phyloP scores from a whole-genome alignment of 495 filamentous ascomycete genomes.

The Elasticomyces elasticus region DNA sequence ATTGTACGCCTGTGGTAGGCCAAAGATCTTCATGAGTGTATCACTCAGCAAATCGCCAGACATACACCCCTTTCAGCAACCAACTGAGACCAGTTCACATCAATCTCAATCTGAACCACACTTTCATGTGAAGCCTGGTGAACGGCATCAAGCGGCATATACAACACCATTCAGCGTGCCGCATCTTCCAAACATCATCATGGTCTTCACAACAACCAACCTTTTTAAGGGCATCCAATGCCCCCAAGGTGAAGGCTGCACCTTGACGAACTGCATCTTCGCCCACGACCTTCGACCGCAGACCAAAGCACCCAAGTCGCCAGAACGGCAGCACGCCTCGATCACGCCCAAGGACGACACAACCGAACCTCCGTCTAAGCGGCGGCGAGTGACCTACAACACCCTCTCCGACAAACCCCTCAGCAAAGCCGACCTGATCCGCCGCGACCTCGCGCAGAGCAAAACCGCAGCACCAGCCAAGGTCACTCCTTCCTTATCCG shows the following conservation, averaged over 20 bases:
- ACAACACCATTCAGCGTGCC: not conserved
- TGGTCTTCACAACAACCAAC: conserved; percentile 54
- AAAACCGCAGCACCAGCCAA: not conserved
- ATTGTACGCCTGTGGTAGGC: not conserved
- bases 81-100: not conserved
- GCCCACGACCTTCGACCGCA: conserved; percentile 34
- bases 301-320: not conserved
- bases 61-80: not conserved
- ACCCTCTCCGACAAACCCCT: conserved; percentile 11
- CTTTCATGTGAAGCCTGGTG: not conserved
- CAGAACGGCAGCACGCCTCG: not conserved
- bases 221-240: conserved; percentile 57
- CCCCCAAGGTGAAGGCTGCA: conserved; percentile 48
- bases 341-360: not conserved
- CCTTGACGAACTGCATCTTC: conserved; percentile 52
- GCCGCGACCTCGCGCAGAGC: not conserved
- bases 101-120: not conserved
- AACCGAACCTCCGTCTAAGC: conserved; percentile 13
- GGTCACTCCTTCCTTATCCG: not conserved
- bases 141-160: not conserved
- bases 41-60: not conserved
- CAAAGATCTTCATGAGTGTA: not conserved
- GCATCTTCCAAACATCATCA: conserved; percentile 23
- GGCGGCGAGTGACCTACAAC: conserved; percentile 16
- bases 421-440: conserved; percentile 14